phyloP scores from a whole-genome alignment of 1,284 basidiomycete genomes.

The Cutaneotrichosporon spelunceum region DNA sequence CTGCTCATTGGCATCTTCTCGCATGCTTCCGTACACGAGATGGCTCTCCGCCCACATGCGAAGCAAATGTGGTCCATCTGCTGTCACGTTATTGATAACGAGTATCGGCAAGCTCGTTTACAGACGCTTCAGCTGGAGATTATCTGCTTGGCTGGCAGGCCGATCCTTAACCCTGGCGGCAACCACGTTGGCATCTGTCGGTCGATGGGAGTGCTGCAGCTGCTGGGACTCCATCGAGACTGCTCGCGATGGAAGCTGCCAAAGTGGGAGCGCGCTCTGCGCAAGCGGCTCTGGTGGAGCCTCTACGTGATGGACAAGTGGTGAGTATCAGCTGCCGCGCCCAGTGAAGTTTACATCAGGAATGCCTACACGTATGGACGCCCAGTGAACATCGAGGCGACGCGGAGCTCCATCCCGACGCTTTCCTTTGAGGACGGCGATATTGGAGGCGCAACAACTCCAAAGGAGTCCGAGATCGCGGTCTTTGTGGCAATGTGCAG shows the following conservation, averaged over 20 bases:
- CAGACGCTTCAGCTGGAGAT: slow-evolving; percentile 30
- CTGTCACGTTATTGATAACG: slow-evolving; percentile 28
- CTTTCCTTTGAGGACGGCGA: slow-evolving; percentile 23
- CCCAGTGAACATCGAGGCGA: slow-evolving; percentile 19
- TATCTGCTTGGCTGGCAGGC: slow-evolving; percentile 27
- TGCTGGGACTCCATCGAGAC: slow-evolving; percentile 33
- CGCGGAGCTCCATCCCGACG: slow-evolving; percentile 13
- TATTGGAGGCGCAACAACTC: background rate
- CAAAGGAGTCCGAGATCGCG: slow-evolving; percentile 15
- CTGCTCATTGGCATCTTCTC: slow-evolving; percentile 29
- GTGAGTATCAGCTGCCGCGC: slow-evolving; percentile 9
- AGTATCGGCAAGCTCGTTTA: slow-evolving; percentile 26
- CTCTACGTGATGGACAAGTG: slow-evolving; percentile 29
- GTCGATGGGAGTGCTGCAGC: slow-evolving; percentile 23
- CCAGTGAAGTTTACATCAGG: slow-evolving; percentile 2
- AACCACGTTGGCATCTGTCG: slow-evolving; percentile 27
- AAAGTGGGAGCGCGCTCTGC: slow-evolving; percentile 27
- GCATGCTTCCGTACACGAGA: slow-evolving; percentile 25
- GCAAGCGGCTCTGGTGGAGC: slow-evolving; percentile 31
- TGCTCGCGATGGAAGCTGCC: slow-evolving; percentile 30
- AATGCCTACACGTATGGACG: slow-evolving; percentile 27
- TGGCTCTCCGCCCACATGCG: slow-evolving; percentile 8
- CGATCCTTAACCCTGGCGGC: slow-evolving; percentile 26
- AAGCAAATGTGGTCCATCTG: slow-evolving; percentile 23
- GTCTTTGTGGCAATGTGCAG: slow-evolving; percentile 21